Percentiles rank a stretch among this genome's conserved stretches.
These are phyloP conservation scores for Cladosporium sp. DNA, from an alignment of 2,329 filamentous ascomycete genomes.

Conservation along the genomic window DNA sequence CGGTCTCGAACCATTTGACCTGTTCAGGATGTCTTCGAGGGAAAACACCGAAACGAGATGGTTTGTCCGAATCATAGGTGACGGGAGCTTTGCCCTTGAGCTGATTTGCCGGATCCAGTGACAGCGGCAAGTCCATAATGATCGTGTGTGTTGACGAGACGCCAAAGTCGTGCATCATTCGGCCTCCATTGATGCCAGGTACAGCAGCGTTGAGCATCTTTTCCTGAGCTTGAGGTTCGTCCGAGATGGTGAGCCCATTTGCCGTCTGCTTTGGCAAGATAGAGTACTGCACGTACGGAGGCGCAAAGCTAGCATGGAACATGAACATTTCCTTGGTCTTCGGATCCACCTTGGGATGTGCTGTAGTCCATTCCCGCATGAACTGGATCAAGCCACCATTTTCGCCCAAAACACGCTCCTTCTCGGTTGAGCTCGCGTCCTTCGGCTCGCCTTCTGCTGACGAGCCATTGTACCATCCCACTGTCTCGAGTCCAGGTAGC, in stretches of 20 bases:
- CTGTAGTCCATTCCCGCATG: constrained; percentile 68
- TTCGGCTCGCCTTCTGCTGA: constrained; percentile 50
- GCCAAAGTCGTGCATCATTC: constrained; percentile 76
- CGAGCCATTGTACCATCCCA: constrained; percentile 66
- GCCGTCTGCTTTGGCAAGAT: constrained; percentile 44
- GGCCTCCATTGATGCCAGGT: constrained; percentile 58
- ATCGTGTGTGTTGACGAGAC: constrained; percentile 60
- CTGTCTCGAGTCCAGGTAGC: constrained; percentile 60
- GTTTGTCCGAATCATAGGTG: constrained; percentile 54
- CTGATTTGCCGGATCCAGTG: constrained; percentile 60
- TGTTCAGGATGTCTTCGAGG: constrained; percentile 55
- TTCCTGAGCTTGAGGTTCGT: not conserved
- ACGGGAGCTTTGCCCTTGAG: constrained; percentile 54
- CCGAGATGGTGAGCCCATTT: constrained; percentile 10
- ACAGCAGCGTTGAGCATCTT: constrained; percentile 52
- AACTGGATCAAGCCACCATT: constrained; percentile 51
- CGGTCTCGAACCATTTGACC: constrained; percentile 65
- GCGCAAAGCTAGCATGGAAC: constrained; percentile 62
- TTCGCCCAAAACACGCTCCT: constrained; percentile 24
- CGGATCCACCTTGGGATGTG: constrained; percentile 64
- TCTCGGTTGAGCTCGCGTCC: constrained; percentile 9
- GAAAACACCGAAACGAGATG: constrained; percentile 64
- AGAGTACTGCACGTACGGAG: constrained; percentile 66
- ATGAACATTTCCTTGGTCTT: constrained; percentile 61
- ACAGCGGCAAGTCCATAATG: constrained; percentile 66